Evolutionary conservation across 2,329 filamentous ascomycete genomes (phyloP), one percentile per base, ranked within the genome.

Genomic region (Fusarium bactridioides): DNA sequence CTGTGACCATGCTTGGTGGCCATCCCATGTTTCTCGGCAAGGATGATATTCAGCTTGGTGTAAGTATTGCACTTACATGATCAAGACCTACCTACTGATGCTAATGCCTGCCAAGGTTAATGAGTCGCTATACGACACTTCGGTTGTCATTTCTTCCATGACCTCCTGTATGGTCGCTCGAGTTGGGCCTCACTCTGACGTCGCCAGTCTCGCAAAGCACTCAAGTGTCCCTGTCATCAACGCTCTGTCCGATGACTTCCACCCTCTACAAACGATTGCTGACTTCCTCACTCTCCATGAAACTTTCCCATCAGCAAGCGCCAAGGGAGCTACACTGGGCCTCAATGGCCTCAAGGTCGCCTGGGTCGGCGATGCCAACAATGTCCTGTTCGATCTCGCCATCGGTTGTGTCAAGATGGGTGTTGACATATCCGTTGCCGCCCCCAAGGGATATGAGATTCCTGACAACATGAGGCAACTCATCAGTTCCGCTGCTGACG

Each of bases 311-410:
- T 84, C 86, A 0, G 78, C 82, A 13, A 79, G 80, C 7, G 78
- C 82, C 40, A 77, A 79, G 33, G 80, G 77, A 61, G 71, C 77
- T 33, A 81, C 79, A 58, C 86, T 97, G 12, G 93, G 93, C 4
- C 85, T 97, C 9, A 89, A 93, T 74, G 94, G 94, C 2, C 83
- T 97, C 77, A 98, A 97, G 84, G 89, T 98, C 69, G 95, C 96
- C 21, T 99, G 96, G 96, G 87, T 99, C 50, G 95, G 95, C 59
- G 95, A 99, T 80, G 94, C 94, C 16, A 99, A 98, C 85, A 99
- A 99, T 77, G 95, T 99, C 33, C 89, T 98, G 29, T 98, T 95
- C 79, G 95, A 99, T 79, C 87, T 98, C 60, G 94, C 95, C 54
- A 95, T 96, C 74, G 95, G 89, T 44, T 94, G 93, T 64, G 85